A percentile compares a stretch with the other conserved stretches of the same genome.
phyloP scores from a whole-genome alignment of 2,329 filamentous ascomycete species.

The Talaromyces sp. region DNA sequence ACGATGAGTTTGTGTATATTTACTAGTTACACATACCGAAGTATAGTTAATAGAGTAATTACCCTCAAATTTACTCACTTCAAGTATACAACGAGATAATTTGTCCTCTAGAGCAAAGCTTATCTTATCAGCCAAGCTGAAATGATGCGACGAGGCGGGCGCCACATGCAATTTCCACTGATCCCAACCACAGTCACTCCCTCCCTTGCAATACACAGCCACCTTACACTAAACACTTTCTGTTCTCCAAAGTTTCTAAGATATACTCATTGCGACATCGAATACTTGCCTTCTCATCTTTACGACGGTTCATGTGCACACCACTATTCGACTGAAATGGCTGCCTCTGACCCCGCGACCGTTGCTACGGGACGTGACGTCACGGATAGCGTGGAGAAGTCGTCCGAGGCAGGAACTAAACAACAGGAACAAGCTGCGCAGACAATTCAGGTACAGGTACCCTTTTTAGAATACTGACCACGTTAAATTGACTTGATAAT shows the following conservation, averaged over 20 bases:
- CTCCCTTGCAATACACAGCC: neutral
- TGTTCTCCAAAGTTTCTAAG: no score
- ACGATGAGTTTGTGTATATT: conserved; percentile 66
- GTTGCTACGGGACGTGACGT: conserved; percentile 7
- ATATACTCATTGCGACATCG: no score
- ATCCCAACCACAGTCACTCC: neutral
- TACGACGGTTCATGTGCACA: neutral
- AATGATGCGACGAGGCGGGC: neutral
- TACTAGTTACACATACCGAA: conserved; percentile 37
- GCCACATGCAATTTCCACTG: conserved; percentile 6
- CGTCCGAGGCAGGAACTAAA: neutral
- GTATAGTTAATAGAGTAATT: no score
- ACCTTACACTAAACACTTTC: neutral
- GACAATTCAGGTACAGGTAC: conserved; percentile 3
- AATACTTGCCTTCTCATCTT: neutral
- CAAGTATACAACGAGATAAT: no score
- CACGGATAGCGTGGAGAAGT: neutral
- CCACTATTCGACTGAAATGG: neutral
- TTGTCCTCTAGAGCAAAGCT: no score
- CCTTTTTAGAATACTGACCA: neutral
- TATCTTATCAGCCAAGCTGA: neutral
- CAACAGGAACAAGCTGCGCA: conserved; percentile 4
- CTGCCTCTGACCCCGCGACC: neutral
- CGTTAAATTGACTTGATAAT: neutral
- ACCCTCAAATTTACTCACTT: no score